Evolutionary conservation across 352 stramenopile species (phyloP).

Genomic region (Globisporangium polare): DNA sequence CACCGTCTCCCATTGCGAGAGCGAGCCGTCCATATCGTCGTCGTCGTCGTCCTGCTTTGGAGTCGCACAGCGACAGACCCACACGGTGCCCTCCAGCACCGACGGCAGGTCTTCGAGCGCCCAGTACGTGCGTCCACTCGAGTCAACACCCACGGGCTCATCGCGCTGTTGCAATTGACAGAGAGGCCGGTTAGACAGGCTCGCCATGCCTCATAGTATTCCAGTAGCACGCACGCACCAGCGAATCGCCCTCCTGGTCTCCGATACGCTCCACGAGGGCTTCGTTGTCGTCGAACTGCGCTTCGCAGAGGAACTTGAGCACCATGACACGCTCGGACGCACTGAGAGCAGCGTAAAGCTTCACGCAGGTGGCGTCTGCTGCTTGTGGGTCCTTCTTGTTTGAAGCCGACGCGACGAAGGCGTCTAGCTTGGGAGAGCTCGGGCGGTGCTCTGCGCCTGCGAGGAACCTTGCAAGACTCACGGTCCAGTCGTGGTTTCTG

Average conservation of each 20-base stretch:
- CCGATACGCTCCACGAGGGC: conserved; percentile 50
- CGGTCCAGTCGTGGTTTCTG: conserved; percentile 46
- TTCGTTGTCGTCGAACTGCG: conserved; percentile 66
- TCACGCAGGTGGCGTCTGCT: conserved; percentile 14
- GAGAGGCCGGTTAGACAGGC: neutral
- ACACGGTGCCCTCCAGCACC: conserved; percentile 43
- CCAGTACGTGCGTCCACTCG: conserved; percentile 47
- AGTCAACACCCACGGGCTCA: conserved; percentile 39
- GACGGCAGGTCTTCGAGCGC: conserved; percentile 57
- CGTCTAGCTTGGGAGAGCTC: conserved; percentile 7
- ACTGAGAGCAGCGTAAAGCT: conserved; percentile 42
- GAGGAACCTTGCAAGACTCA: conserved; percentile 45
- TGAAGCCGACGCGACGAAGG: conserved; percentile 6
- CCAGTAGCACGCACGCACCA: conserved; percentile 21
- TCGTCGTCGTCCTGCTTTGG: conserved; percentile 19
- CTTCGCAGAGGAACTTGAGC: conserved; percentile 60
- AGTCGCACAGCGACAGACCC: conserved; percentile 50
- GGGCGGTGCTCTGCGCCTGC: conserved; percentile 26
- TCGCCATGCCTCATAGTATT: neutral
- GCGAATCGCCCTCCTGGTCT: conserved; percentile 41
- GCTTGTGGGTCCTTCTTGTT: conserved; percentile 17
- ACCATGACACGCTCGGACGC: conserved; percentile 40
- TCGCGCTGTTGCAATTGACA: conserved; percentile 32
- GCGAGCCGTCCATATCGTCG: conserved; percentile 1
- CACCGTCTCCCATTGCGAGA: conserved; percentile 50